Base-by-base conservation (phyloP, 257 asterid species). In the Solanum bulbocastanum region DNA sequence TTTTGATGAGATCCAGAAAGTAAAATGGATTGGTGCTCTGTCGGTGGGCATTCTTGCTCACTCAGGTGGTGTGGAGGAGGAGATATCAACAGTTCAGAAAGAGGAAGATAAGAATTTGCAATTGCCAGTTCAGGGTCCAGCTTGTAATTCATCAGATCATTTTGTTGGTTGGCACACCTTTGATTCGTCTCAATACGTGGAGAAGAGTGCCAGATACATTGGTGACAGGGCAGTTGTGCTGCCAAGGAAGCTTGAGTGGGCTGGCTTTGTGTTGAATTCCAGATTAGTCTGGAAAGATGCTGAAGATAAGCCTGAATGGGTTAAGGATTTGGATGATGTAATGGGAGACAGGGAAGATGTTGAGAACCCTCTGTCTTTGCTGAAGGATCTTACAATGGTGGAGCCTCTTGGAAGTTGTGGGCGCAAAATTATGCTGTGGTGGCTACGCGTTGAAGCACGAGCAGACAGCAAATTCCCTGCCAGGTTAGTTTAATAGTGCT, bases 351-450 rank as follows among this genome's bases (percentile, higher is more conserved):
- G 92, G 44, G 94, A 91, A 83, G 94, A 92, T 88, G 86, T 95
- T 32, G 97, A 94, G 89, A 94, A 91, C 87, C 98, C 99, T 2
- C 62, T 97, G 40, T 88, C 94, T 23, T 94, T 97, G 90, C 87
- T 97, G 85, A 95, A 90, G 92, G 98, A 95, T 87, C 88, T 90
- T 83, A 92, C 98, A 27, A 90, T 92, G 23, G 97, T 96, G 84
- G 98, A 97, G 90, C 99, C 99, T 89, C 99, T 97, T 60, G 98
- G 99, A 87, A 94, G 93, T 87, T 96, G 99, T 58, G 99, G 99
- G 46, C 96, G 94, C 52, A 97, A 93, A 90, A 90, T 97, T 75
- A 87, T 95, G 96, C 89, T 96, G 79, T 97, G 99, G 99, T 96
- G 99, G 99, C 95, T 97, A 83, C 99, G 99, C 46, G 99, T 97